Conservation (phyloP, 2,329 filamentous ascomycete species). For the Sarocladium oryzae region DNA sequence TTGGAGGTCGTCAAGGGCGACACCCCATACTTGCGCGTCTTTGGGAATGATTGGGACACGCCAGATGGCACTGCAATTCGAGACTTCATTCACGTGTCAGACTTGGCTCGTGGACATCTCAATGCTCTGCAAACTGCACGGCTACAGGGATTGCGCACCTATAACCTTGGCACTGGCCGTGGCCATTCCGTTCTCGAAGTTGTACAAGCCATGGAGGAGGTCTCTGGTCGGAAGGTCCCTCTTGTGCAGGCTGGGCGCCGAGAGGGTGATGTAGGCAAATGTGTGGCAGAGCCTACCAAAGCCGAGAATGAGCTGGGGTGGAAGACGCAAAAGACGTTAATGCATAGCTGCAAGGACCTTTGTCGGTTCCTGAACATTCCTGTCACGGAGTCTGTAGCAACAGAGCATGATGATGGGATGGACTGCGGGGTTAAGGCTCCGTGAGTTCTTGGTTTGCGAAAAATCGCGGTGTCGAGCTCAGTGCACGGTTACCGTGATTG, state of each 20-base stretch:
- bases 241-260: conserved; percentile 28
- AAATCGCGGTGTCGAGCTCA: too few species aligned
- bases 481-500: too few species aligned
- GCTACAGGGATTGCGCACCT: conserved; percentile 24
- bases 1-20: conserved; percentile 52
- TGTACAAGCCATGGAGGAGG: conserved; percentile 32
- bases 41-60: conserved; percentile 59
- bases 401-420: too few species aligned
- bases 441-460: too few species aligned
- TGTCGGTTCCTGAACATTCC: conserved; percentile 2
- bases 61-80: conserved; percentile 59
- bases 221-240: conserved; percentile 28
- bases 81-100: conserved; percentile 62
- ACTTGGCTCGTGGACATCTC: conserved; percentile 57
- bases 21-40: conserved; percentile 47
- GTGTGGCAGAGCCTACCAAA: conserved; percentile 32
- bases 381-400: too few species aligned
- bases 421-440: too few species aligned
- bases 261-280: conserved; percentile 35
- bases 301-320: conserved; percentile 36
- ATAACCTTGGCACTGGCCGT: conserved; percentile 38
- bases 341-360: background rate
- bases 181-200: conserved; percentile 38
- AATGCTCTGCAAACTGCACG: conserved; percentile 40
- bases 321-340: conserved; percentile 13